Base-by-base conservation (phyloP, 2,329 filamentous ascomycete species). In the Diaporthe ampelina region DNA sequence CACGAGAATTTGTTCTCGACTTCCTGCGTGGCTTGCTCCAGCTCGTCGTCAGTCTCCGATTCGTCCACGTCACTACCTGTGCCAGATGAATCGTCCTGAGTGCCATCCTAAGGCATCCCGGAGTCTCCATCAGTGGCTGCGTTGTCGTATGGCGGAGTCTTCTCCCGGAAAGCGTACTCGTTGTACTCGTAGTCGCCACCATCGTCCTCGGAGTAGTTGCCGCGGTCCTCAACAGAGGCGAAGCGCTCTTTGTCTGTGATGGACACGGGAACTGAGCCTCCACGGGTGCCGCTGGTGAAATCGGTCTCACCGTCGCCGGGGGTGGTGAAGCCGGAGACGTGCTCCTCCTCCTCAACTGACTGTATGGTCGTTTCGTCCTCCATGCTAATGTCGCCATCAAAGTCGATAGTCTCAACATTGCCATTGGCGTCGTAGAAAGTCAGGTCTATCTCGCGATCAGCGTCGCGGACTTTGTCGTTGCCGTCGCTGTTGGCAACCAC, bases 21-120 rank as follows among this genome's bases (percentile, higher is more conserved):
- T 13, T 24, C 9, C 10, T 54, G 10, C 9, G 17, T 17, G n/a
- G 37, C 26, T 15, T 29, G 43, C n/a, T 52, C 69, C 15, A 26
- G n/a, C 56, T 40, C 15, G 19, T 59, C 32, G n/a, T 71, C 57
- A 4, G 24, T 54, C 45, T 63, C 56, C 15, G 4, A n/a, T 15
- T 68, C 63, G 19, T 21, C n/a, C n/a, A 40, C 13, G 7, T 29
- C 29, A 54, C 32, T 43, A 43, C 8, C 24, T 43, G 45, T 17
- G 11, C 29, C 35, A 26, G 69, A 72, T 56, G 57, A 8, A 52
- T 54, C 21, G 15, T 32, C 54, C 70, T 63, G 11, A 29, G 40
- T 61, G 70, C 48, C 57, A 50, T 43, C n/a, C 70, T 72, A 72
- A 21, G 32, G 59, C 70, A 40, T 32, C 58, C 29, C n/a, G 50